phyloP scores from a whole-genome alignment of 2,329 filamentous ascomycete genomes.

The Bipolaris zeicola region DNA sequence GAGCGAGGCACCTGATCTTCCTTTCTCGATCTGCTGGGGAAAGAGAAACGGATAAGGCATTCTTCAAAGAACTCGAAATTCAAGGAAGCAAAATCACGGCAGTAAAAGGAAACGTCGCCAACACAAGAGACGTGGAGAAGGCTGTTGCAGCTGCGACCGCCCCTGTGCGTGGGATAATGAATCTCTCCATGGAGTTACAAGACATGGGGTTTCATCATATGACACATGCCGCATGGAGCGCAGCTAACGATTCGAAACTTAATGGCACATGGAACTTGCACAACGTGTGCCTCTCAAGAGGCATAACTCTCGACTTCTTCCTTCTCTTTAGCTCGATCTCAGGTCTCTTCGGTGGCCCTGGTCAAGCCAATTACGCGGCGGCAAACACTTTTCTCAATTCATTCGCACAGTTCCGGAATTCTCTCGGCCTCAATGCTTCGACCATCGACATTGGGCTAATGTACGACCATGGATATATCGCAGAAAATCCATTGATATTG shows the following conservation, averaged over 20 bases:
- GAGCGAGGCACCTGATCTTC: slow-evolving; percentile 23
- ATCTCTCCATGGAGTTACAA: not conserved
- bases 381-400: not conserved
- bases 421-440: slow-evolving; percentile 43
- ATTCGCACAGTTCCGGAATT: not conserved
- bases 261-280: not conserved
- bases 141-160: too few relatives aligned
- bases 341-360: not conserved
- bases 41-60: not conserved
- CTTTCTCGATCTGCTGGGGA: slow-evolving; percentile 19
- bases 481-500: not conserved
- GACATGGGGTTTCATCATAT: not conserved
- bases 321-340: not conserved
- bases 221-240: not conserved
- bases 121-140: too few relatives aligned
- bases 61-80: too few relatives aligned
- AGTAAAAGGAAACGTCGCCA: not conserved
- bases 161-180: too few relatives aligned
- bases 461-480: slow-evolving; percentile 46
- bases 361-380: not conserved
- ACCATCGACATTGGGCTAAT: slow-evolving; percentile 60
- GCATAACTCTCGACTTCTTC: not conserved
- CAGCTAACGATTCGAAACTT: not conserved
- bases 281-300: too few relatives aligned
- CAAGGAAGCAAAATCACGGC: too few relatives aligned